A percentile compares a stretch with the other conserved stretches of the same genome.
phyloP scores from a whole-genome alignment of 2,329 filamentous ascomycete species.

The Exutisphaerella laricina region DNA sequence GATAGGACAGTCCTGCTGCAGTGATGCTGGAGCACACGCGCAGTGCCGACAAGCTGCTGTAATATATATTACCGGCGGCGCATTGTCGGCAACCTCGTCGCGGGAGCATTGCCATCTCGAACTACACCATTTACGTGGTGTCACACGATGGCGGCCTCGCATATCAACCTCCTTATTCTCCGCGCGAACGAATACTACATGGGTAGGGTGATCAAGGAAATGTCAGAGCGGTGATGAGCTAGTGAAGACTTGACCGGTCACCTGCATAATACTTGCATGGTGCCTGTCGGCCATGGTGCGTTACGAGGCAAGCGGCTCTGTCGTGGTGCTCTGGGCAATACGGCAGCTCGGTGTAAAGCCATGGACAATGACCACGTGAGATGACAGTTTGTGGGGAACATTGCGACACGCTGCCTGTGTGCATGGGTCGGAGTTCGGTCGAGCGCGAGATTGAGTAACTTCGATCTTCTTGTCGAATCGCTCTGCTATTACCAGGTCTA shows the following conservation, averaged over 20 bases:
- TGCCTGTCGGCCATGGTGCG: conserved; percentile 9
- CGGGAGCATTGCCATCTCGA: neutral
- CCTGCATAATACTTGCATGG: conserved; percentile 7
- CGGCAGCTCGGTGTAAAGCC: too few species aligned
- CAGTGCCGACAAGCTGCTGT: neutral
- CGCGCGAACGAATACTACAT: conserved; percentile 1
- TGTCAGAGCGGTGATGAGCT: conserved; percentile 7
- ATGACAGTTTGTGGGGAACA: too few species aligned
- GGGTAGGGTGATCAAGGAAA: conserved; percentile 2
- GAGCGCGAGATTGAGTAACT: too few species aligned
- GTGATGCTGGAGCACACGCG: neutral
- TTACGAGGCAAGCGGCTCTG: conserved; percentile 12
- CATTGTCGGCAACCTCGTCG: neutral
- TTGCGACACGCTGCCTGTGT: too few species aligned
- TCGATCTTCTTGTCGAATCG: too few species aligned
- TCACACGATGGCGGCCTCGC: neutral
- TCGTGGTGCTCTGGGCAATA: too few species aligned
- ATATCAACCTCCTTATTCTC: neutral
- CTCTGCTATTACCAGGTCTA: too few species aligned
- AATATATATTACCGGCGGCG: conserved; percentile 4
- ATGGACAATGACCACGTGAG: too few species aligned
- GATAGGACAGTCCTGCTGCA: neutral
- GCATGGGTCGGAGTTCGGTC: too few species aligned
- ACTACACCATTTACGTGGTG: neutral
- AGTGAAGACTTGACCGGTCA: conserved; percentile 4